phyloP scores from a whole-genome alignment of 1,284 basidiomycete species.

The Tilletia horrida region DNA sequence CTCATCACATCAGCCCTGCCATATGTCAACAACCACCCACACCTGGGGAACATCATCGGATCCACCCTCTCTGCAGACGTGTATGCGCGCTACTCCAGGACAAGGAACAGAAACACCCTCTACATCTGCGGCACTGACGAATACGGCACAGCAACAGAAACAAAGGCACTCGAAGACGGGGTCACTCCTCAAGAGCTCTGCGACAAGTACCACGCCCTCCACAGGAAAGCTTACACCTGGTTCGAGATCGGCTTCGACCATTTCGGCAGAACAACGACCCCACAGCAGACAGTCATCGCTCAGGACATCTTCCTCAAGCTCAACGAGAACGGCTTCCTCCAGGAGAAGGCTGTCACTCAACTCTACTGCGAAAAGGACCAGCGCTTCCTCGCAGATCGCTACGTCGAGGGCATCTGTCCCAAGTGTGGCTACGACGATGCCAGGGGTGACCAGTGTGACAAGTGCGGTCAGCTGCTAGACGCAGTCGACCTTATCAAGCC shows the following conservation, averaged over 20 bases:
- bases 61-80: slow-evolving; percentile 94
- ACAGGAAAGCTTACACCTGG: slow-evolving; percentile 92
- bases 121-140: slow-evolving; percentile 98
- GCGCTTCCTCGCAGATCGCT: slow-evolving; percentile 53
- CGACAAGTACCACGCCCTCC: slow-evolving; percentile 87
- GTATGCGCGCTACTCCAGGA: slow-evolving; percentile 75
- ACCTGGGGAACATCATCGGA: slow-evolving; percentile 98
- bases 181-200: slow-evolving; percentile 81
- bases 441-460: slow-evolving; percentile 96
- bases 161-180: slow-evolving; percentile 90
- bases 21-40: slow-evolving; percentile 97
- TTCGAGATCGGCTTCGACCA: slow-evolving; percentile 89
- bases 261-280: slow-evolving; percentile 92
- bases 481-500: slow-evolving; percentile 92
- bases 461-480: slow-evolving; percentile 80
- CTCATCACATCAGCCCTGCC: slow-evolving; percentile 94
- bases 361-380: slow-evolving; percentile 48
- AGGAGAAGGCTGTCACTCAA: slow-evolving; percentile 51
- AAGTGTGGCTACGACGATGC: slow-evolving; percentile 65
- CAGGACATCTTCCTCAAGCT: slow-evolving; percentile 54
- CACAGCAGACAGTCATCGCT: slow-evolving; percentile 68
- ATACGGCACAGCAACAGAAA: slow-evolving; percentile 98
- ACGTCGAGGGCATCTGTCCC: slow-evolving; percentile 53
- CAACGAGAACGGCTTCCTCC: slow-evolving; percentile 49
- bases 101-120: slow-evolving; percentile 59